Percentiles rank a stretch among this genome's conserved stretches.
Evolutionary conservation across 1,139 yeast species (phyloP).

Genomic region (Groenewaldozyma auringiensis): DNA sequence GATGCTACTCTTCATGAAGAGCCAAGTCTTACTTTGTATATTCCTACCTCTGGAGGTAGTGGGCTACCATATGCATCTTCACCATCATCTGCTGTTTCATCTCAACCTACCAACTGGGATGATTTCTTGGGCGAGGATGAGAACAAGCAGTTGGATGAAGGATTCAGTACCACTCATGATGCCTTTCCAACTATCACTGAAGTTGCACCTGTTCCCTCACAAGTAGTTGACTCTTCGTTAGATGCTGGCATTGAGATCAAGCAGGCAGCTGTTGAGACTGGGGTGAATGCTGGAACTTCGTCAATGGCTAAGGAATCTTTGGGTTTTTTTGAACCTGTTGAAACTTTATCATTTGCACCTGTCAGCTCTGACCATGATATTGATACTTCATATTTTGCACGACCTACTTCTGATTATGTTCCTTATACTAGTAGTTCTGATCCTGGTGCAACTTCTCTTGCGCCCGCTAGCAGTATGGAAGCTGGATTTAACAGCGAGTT

Average conservation of each 20-base stretch:
- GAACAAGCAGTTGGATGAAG: no score
- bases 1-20: neutral
- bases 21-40: neutral
- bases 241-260: neutral
- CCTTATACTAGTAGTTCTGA: conserved; percentile 1
- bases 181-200: neutral
- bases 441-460: conserved; percentile 1
- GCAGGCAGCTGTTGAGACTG: no score
- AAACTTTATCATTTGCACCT: no score
- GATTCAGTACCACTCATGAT: neutral
- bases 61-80: conserved; percentile 1
- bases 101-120: neutral
- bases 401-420: neutral
- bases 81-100: neutral
- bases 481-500: neutral
- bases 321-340: no score
- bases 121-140: neutral
- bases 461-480: conserved; percentile 1
- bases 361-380: neutral
- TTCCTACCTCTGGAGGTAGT: neutral
- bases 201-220: conserved; percentile 1
- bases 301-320: no score
- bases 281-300: no score
- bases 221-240: neutral
- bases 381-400: no score